These are phyloP conservation scores for Cavenderia fasciculata DNA, from an alignment of 78 protist genomes.

Conservation along the genomic window DNA sequence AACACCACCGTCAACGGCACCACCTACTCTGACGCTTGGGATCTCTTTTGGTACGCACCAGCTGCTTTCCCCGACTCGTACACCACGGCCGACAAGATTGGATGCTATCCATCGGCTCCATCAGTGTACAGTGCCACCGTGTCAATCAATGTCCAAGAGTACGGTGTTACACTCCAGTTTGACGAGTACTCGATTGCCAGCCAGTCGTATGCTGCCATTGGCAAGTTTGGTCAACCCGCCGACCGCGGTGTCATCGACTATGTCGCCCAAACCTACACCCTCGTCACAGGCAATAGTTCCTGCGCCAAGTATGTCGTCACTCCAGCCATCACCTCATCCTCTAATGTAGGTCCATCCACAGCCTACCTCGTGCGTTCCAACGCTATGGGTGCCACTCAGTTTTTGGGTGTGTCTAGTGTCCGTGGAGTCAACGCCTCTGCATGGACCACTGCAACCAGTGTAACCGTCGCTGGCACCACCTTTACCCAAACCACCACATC, in stretches of 20 bases:
- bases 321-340: too few relatives aligned
- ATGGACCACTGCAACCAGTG: too few relatives aligned
- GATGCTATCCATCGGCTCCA: not conserved
- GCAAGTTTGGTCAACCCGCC: not conserved
- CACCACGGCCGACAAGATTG: too few relatives aligned
- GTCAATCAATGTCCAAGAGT: not conserved
- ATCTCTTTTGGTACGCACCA: conserved; percentile 1
- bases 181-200: not conserved
- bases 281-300: not conserved
- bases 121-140: not conserved
- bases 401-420: too few relatives aligned
- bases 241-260: not conserved
- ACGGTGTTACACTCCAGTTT: not conserved
- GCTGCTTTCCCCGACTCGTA: not conserved
- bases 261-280: not conserved
- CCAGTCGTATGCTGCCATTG: not conserved
- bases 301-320: too few relatives aligned
- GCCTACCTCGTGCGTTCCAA: too few relatives aligned
- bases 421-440: too few relatives aligned
- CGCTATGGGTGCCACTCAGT: too few relatives aligned
- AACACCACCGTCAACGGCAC: too few relatives aligned
- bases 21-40: not conserved
- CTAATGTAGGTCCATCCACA: too few relatives aligned
- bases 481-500: too few relatives aligned
- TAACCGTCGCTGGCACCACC: too few relatives aligned